Base-by-base conservation (phyloP, 1,284 basidiomycete genomes). In the Amylostereum chailletii region DNA sequence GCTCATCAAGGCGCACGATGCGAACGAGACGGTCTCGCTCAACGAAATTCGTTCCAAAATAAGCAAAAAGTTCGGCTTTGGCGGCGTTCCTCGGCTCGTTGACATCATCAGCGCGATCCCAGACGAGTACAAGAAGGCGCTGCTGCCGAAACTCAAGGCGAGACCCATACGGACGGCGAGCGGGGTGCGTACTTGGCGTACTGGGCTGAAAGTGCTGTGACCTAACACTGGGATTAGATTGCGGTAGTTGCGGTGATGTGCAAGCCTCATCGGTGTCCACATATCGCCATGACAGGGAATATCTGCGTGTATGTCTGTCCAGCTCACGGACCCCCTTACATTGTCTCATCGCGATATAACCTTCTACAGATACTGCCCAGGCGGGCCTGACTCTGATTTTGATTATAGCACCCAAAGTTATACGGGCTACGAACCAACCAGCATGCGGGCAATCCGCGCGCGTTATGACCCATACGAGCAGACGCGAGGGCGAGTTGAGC, bases 201-300 rank as follows among this genome's bases (percentile, higher is more conserved):
- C 19, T 19, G 19, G 19, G 19, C 19, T 19, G 19, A 19, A 7
- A 30, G 5, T 30, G 42, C 6, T 19, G 30, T n/a, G 29, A 31
- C n/a, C 19, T 42, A 26, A 42, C 26, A 26, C 26, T 42, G 40
- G 42, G 19, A 3, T 8, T 44, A 92, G 90, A 95, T 96, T 52
- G 96, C 96, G 1, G 96, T 99, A 11, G 96, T 99, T 4, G 96
- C 96, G 3, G 95, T 99, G 37, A 99, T 99, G 96, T 97, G 94
- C 76, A 99, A 99, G 65, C 96, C 96, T 2, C 96, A 99, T 75
- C 81, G 96, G 46, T 99, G 96, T 73, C 96, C 96, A 4, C 96
- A 99, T 69, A 99, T 99, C 52, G 96, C 96, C 4, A 95, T 99
- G 88, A 99, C 96, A 0, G 96, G 96, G n/a, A 98, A 99, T 63